These are phyloP conservation scores for Xylaria curta DNA, from an alignment of 495 filamentous ascomycete species.

Conservation along the genomic window DNA sequence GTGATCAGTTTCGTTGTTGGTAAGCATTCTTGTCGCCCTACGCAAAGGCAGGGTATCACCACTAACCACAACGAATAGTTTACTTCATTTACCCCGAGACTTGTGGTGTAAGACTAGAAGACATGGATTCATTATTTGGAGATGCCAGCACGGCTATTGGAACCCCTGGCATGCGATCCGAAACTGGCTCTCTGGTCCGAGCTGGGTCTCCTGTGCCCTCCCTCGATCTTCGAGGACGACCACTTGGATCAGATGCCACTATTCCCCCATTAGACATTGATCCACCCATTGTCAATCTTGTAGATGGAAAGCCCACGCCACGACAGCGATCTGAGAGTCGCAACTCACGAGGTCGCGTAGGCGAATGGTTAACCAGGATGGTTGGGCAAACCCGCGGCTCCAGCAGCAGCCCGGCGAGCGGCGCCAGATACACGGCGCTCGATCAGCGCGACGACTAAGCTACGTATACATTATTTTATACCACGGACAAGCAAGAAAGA, in stretches of 20 bases:
- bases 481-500: constrained; percentile 10
- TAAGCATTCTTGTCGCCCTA: constrained; percentile 55
- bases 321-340: constrained; percentile 34
- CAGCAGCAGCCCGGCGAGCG: constrained; percentile 40
- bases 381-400: constrained; percentile 43
- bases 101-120: constrained; percentile 90
- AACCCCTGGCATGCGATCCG: constrained; percentile 56
- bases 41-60: background rate
- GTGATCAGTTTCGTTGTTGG: constrained; percentile 94
- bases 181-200: constrained; percentile 76
- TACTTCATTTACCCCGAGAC: constrained; percentile 98
- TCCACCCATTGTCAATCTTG: constrained; percentile 43
- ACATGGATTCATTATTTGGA: constrained; percentile 92
- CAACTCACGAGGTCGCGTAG: constrained; percentile 46
- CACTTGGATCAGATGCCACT: constrained; percentile 40
- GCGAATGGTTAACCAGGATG: constrained; percentile 57
- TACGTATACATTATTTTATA: constrained; percentile 8
- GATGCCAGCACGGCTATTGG: constrained; percentile 79
- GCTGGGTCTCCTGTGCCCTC: constrained; percentile 77
- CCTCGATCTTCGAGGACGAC: constrained; percentile 67
- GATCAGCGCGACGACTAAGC: constrained; percentile 52
- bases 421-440: constrained; percentile 50
- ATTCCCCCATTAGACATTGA: constrained; percentile 50
- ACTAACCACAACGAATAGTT: constrained; percentile 60
- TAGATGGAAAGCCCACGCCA: constrained; percentile 34